Evolutionary conservation across 805 yeast genomes (phyloP).

Genomic region (Candida germanica): DNA sequence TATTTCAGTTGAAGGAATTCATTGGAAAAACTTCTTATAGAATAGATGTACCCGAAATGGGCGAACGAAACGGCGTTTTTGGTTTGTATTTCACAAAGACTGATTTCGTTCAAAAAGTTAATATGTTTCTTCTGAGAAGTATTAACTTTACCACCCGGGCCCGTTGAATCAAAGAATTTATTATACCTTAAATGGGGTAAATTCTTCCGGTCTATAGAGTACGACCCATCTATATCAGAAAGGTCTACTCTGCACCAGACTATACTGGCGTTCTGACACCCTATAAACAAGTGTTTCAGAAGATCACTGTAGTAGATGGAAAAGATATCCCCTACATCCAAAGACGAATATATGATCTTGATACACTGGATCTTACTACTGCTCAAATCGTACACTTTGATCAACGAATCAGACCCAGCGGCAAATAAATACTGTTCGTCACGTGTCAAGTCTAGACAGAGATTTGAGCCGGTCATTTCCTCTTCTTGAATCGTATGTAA

Average conservation of each 20-base stretch:
- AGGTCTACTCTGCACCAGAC: slow-evolving; percentile 55
- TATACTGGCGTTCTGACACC: slow-evolving; percentile 89
- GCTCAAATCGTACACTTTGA: slow-evolving; percentile 74
- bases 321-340: slow-evolving; percentile 93
- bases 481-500: slow-evolving; percentile 33
- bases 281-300: slow-evolving; percentile 66
- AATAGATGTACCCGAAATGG: slow-evolving; percentile 86
- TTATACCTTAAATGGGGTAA: slow-evolving; percentile 64
- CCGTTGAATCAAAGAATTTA: slow-evolving; percentile 84
- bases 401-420: slow-evolving; percentile 87
- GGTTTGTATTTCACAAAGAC: slow-evolving; percentile 61
- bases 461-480: slow-evolving; percentile 67
- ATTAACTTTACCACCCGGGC: slow-evolving; percentile 64
- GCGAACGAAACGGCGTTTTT: slow-evolving; percentile 74
- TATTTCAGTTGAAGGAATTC: slow-evolving; percentile 20
- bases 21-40: slow-evolving; percentile 43
- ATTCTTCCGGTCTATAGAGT: slow-evolving; percentile 15
- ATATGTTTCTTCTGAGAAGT: slow-evolving; percentile 20
- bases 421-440: slow-evolving; percentile 65
- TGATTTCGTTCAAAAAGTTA: slow-evolving; percentile 9
- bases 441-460: slow-evolving; percentile 57
- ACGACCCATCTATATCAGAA: neutral
- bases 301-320: slow-evolving; percentile 68
- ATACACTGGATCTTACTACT: slow-evolving; percentile 35
- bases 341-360: slow-evolving; percentile 75